Evolutionary conservation across 805 yeast genomes (phyloP), one percentile per base, ranked within the genome.

Genomic region (Ogataea naganishii): DNA sequence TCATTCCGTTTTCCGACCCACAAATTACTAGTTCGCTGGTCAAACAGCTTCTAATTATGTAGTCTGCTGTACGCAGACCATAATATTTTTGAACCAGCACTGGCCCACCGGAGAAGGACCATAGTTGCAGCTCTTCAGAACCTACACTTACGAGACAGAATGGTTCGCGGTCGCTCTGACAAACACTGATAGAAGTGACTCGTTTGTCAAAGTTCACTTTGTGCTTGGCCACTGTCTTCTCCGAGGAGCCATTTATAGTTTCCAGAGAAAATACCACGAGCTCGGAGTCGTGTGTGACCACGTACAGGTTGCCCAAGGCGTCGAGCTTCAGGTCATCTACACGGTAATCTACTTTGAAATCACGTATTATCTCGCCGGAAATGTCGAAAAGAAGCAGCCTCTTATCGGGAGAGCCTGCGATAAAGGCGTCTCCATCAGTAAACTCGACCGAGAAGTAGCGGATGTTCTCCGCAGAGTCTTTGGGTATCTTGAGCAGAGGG

Each of bases 1-100:
- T 65, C 31, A 68, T 62, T 0, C 85, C 85, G 51, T 86, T 94
- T 46, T 82, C 94, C 26, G 88, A 74, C 1, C 96, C 95, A 40
- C 85, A 73, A n/a, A 79, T 57, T 1, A 84, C 69, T 29, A 82
- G 59, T 41, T 82, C 89, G 36, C 72, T 65, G 0, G 94, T 94
- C 48, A 85, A 77, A 40, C 84, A 69, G 1, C 94, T 76, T 28
- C 94, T 63, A 14, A 88, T 72, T 22, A 85, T 74, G 44, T 64
- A 78, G 16, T 75, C 66, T 18, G 72, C 69, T 49, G 82, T 94
- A 33, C 68, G 66, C 46, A 80, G 83, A 2, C 95, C 95, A 26
- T 72, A 60, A 37, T 70, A 79, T 42, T 74, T 81, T 33, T 74
- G 72, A 18, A 72, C 65, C 13, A 85, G 48, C 18, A 23, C 38